Conservation (phyloP, 345 rosid genomes). For the Citrus inodora region DNA sequence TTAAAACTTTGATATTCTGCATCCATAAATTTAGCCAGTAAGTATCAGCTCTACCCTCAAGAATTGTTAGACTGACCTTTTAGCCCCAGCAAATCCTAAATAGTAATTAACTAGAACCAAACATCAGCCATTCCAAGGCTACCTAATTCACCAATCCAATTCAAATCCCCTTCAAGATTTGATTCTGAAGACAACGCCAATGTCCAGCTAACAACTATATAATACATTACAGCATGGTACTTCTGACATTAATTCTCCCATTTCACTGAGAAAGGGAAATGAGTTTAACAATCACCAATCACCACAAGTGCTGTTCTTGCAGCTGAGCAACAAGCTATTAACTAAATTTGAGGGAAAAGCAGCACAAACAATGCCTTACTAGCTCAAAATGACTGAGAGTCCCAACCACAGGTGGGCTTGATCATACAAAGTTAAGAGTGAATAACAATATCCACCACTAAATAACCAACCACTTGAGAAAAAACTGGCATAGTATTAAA, state of each 20-base stretch:
- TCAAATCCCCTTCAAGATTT: background rate
- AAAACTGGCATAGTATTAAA: slow-evolving; percentile 1
- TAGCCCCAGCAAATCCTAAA: background rate
- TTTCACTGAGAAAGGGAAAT: background rate
- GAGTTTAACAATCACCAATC: background rate
- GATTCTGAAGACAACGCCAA: background rate
- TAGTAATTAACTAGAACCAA: background rate
- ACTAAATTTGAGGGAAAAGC: background rate
- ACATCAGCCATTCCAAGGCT: background rate
- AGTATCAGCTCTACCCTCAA: background rate
- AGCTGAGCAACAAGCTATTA: background rate
- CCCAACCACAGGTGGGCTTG: background rate
- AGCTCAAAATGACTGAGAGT: background rate
- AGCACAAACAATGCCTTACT: background rate
- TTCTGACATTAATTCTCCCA: background rate
- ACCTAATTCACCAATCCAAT: background rate
- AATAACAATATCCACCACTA: background rate
- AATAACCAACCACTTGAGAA: background rate
- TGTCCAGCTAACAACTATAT: background rate
- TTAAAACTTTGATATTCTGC: no score
- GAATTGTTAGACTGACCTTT: background rate
- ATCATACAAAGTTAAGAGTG: background rate
- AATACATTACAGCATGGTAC: background rate
- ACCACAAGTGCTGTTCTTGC: background rate
- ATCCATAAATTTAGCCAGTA: no score